Conservation (phyloP, 495 filamentous ascomycete genomes). For the Penicillium flavigenum region DNA sequence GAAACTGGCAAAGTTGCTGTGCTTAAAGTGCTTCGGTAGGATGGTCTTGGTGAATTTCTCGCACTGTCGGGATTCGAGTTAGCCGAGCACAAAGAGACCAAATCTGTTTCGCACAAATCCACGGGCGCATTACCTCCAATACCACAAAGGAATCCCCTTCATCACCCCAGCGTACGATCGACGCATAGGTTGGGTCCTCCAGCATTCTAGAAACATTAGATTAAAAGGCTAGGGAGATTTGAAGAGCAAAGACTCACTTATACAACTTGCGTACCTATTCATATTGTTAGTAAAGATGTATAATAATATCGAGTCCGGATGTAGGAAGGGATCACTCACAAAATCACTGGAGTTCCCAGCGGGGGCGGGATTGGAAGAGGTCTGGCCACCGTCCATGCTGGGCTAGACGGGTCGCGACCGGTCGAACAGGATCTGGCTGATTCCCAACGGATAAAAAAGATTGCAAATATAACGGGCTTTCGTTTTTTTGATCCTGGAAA, state of each 20-base stretch:
- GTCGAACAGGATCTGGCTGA: slow-evolving; percentile 41
- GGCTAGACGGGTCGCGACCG: slow-evolving; percentile 52
- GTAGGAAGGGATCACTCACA: slow-evolving; percentile 51
- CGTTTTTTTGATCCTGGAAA: slow-evolving; percentile 13
- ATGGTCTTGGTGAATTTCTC: slow-evolving; percentile 98
- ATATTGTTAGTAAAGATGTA: slow-evolving; percentile 30
- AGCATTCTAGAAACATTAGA: slow-evolving; percentile 69
- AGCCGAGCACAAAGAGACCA: slow-evolving; percentile 12
- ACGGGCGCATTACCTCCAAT: slow-evolving; percentile 68
- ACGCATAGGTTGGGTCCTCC: slow-evolving; percentile 88
- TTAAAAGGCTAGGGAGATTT: slow-evolving; percentile 1
- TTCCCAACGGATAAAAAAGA: slow-evolving; percentile 19
- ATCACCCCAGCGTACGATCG: slow-evolving; percentile 93
- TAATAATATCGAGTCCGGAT: neutral
- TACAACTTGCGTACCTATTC: slow-evolving; percentile 94
- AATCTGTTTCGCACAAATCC: slow-evolving; percentile 1
- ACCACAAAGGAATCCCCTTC: slow-evolving; percentile 96
- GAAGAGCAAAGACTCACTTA: slow-evolving; percentile 64
- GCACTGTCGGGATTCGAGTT: slow-evolving; percentile 57
- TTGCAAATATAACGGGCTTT: slow-evolving; percentile 14
- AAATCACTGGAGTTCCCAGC: slow-evolving; percentile 77
- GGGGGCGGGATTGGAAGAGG: slow-evolving; percentile 49
- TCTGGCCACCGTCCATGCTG: slow-evolving; percentile 55
- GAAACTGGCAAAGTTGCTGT: slow-evolving; percentile 99
- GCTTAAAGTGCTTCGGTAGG: slow-evolving; percentile 97